phyloP scores from a whole-genome alignment of 2,329 filamentous ascomycete genomes.

The Xylariomycetidae sp. region DNA sequence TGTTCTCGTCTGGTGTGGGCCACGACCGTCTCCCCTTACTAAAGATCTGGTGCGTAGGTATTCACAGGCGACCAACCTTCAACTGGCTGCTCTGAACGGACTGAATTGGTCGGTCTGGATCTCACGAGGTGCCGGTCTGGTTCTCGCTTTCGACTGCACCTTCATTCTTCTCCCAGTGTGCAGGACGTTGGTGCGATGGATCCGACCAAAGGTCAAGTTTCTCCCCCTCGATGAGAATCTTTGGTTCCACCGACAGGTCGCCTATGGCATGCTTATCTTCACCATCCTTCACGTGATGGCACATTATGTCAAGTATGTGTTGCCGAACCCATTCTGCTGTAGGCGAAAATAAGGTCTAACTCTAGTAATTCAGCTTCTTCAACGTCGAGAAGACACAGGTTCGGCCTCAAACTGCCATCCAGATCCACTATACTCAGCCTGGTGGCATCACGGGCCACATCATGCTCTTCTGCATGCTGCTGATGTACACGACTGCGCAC shows the following conservation, averaged over 20 bases:
- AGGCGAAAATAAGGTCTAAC: slow-evolving; percentile 20
- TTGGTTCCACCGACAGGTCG: slow-evolving; percentile 95
- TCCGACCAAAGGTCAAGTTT: slow-evolving; percentile 83
- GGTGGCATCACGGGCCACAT: slow-evolving; percentile 94
- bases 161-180: slow-evolving; percentile 94
- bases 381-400: slow-evolving; percentile 86
- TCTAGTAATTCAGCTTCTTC: slow-evolving; percentile 66
- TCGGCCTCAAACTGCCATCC: slow-evolving; percentile 71
- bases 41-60: no score
- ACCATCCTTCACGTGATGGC: slow-evolving; percentile 69
- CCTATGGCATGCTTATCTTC: slow-evolving; percentile 83
- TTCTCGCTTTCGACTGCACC: slow-evolving; percentile 76
- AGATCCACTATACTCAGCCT: slow-evolving; percentile 87
- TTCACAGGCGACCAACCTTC: no score
- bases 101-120: slow-evolving; percentile 91
- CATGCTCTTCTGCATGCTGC: slow-evolving; percentile 97
- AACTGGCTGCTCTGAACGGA: slow-evolving; percentile 72
- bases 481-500: slow-evolving; percentile 97
- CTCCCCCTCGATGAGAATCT: slow-evolving; percentile 92
- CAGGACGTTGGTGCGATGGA: slow-evolving; percentile 76
- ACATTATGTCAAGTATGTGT: slow-evolving; percentile 87
- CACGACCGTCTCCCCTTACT: no score
- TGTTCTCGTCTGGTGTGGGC: slow-evolving; percentile 2
- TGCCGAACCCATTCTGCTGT: not conserved
- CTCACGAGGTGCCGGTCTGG: slow-evolving; percentile 86